Percentiles rank a stretch among this genome's conserved stretches.
Conservation (phyloP, 192 early-diverging fungal genomes). For the Rhizophlyctis rosea region DNA sequence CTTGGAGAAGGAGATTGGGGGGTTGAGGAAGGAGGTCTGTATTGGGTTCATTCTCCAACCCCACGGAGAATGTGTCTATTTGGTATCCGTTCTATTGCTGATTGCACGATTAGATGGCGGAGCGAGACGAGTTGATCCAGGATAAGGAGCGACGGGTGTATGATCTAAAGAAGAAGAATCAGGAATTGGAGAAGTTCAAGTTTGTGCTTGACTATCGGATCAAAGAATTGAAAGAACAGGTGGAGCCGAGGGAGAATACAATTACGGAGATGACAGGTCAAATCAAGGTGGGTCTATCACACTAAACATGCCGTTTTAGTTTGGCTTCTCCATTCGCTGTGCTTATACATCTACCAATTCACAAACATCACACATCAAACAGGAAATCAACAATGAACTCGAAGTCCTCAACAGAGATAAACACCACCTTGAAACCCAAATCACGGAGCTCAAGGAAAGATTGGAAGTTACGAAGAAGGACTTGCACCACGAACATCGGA, state of each 20-base stretch:
- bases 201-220: slow-evolving; percentile 58
- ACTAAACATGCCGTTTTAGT: neutral
- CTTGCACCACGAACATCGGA: slow-evolving; percentile 26
- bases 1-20: slow-evolving; percentile 52
- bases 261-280: slow-evolving; percentile 50
- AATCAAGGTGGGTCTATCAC: slow-evolving; percentile 28
- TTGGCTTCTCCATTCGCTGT: neutral
- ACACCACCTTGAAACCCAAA: slow-evolving; percentile 17
- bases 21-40: slow-evolving; percentile 50
- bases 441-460: slow-evolving; percentile 21
- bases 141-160: slow-evolving; percentile 57
- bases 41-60: neutral
- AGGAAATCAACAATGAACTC: slow-evolving; percentile 47
- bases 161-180: slow-evolving; percentile 59
- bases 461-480: slow-evolving; percentile 28
- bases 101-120: slow-evolving; percentile 39
- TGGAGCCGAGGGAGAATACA: slow-evolving; percentile 54
- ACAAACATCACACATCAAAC: slow-evolving; percentile 4
- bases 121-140: slow-evolving; percentile 54
- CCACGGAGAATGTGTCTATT: neutral
- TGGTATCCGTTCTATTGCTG: neutral
- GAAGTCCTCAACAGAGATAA: slow-evolving; percentile 36
- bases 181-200: slow-evolving; percentile 64
- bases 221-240: slow-evolving; percentile 57
- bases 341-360: neutral